Conservation (phyloP, 768 basidiomycete genomes). For the Cystofilobasidium ferigula region DNA sequence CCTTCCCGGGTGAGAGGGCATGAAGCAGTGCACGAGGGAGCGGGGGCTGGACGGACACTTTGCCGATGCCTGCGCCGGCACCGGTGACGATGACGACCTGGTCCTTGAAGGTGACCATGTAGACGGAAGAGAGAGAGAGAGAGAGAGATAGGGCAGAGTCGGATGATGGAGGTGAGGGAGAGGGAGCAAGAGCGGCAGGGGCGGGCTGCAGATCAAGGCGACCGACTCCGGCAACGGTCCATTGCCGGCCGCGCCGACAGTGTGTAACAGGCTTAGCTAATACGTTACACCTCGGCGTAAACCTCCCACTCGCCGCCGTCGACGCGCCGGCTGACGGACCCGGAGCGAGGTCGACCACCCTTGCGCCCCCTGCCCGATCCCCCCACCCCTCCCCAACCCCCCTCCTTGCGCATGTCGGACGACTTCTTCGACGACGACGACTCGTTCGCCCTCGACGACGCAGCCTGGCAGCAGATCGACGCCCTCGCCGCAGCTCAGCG, state of each 20-base stretch:
- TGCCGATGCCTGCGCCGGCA: constrained; percentile 88
- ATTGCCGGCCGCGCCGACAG: no score
- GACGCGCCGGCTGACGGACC: no score
- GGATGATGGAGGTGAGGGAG: background rate
- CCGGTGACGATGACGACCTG: constrained; percentile 93
- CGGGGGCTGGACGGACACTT: constrained; percentile 51
- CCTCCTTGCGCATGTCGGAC: constrained; percentile 9
- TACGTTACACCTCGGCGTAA: no score
- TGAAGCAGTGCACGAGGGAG: background rate
- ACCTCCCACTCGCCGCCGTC: no score
- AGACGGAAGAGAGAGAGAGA: background rate
- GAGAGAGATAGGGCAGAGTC: background rate
- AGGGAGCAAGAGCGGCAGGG: no score
- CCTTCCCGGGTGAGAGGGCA: background rate
- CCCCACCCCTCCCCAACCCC: background rate
- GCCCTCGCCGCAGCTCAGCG: background rate
- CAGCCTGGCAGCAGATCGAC: constrained; percentile 29
- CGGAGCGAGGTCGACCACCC: no score
- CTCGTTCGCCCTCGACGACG: constrained; percentile 28
- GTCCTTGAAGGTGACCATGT: constrained; percentile 41
- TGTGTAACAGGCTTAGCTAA: no score
- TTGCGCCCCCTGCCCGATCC: background rate
- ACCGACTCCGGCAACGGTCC: no score
- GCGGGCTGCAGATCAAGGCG: no score
- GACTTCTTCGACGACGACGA: constrained; percentile 24